These are phyloP conservation scores for Scheffersomyces coipomensis DNA, from an alignment of 805 yeast genomes.

Conservation along the genomic window DNA sequence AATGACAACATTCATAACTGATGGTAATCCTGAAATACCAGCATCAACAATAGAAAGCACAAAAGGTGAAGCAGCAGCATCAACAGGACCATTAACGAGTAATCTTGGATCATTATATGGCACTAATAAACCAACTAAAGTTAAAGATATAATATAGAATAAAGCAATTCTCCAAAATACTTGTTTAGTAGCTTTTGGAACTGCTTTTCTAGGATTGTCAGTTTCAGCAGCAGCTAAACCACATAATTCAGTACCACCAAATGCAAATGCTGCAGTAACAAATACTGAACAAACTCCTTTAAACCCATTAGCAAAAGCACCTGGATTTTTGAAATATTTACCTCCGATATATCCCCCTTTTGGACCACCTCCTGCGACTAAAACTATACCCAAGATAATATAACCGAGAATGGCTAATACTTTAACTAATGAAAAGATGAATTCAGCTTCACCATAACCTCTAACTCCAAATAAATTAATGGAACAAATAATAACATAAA, in stretches of 20 bases:
- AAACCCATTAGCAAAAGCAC: slow-evolving; percentile 48
- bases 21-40: slow-evolving; percentile 62
- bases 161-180: slow-evolving; percentile 38
- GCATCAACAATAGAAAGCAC: slow-evolving; percentile 67
- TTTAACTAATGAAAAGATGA: slow-evolving; percentile 46
- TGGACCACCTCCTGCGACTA: slow-evolving; percentile 55
- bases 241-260: slow-evolving; percentile 35
- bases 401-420: slow-evolving; percentile 48
- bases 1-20: slow-evolving; percentile 66
- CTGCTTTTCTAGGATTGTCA: slow-evolving; percentile 27
- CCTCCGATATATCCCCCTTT: slow-evolving; percentile 46
- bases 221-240: slow-evolving; percentile 40
- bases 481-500: slow-evolving; percentile 42
- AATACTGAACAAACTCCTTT: slow-evolving; percentile 36
- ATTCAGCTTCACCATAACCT: slow-evolving; percentile 59
- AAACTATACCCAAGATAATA: slow-evolving; percentile 45
- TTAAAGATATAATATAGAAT: slow-evolving; percentile 31
- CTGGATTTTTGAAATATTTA: slow-evolving; percentile 50
- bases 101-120: slow-evolving; percentile 22
- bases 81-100: slow-evolving; percentile 42
- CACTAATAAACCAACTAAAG: slow-evolving; percentile 24
- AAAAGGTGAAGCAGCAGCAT: slow-evolving; percentile 72
- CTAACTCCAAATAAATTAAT: slow-evolving; percentile 55
- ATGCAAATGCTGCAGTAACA: slow-evolving; percentile 38
- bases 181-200: slow-evolving; percentile 37